Base-by-base conservation (phyloP, 2,329 filamentous ascomycete genomes). In the Cercospora sp. region DNA sequence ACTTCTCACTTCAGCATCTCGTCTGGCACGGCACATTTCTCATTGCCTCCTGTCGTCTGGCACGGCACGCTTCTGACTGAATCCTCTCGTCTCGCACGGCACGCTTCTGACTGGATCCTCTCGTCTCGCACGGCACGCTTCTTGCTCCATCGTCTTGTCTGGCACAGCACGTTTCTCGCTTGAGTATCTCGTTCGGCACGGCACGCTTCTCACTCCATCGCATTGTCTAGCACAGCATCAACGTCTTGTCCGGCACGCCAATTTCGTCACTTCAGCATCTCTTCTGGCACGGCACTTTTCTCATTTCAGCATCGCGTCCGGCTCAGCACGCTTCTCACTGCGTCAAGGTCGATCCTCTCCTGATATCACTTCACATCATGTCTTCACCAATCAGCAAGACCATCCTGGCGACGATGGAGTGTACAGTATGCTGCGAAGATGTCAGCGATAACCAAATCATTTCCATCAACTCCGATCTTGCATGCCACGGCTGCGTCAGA, bases 401-500 rank as follows among this genome's bases (percentile, higher is more conserved):
- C 10, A 28, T 53, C 18, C 8, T 28, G 49, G 21, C 26, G 8
- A 58, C 30, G 13, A 5, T 16, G 10, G 61, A 63, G 32, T 63
- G 61, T 18, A 24, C 10, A 8, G 34, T 40, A 18, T 63, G 61
- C 49, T 40, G 45, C 26, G 28, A 63, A 8, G 45, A 63, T 7
- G 12, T 24, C 9, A 13, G 26, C 3, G 10, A 16, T n/a, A 18
- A 63, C 16, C 10, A 32, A n/a, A 55, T 63, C 28, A 37, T 63
- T 24, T 21, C 32, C 45, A 37, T 63, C 24, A 24, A 58, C 26
- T n/a, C 13, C 53, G 53, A 58, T 51, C 18, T 16, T 24, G 45
- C 49, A 12, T 63, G 61, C 28, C 43, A 63, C n/a, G 28, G 21
- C 18, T 63, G 61, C 18, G 30, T 63, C 30, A 32, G 21, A 28